These are phyloP conservation scores for Coemansia sp. DNA, from an alignment of 192 early-diverging fungal genomes.

Conservation along the genomic window DNA sequence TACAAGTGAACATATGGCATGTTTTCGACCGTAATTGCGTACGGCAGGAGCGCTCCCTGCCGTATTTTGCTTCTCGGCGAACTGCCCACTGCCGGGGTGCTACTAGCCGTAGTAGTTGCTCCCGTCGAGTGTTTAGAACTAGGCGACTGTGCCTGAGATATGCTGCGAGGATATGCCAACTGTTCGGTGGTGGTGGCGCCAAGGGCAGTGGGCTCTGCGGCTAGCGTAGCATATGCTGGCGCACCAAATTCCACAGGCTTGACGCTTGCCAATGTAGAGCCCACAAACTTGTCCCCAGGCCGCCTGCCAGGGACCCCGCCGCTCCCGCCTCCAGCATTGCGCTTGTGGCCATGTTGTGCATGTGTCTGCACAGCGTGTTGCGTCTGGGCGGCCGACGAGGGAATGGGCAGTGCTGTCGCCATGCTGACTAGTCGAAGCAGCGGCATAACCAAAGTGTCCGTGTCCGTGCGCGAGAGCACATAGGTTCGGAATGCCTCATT, in stretches of 20 bases:
- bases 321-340: neutral
- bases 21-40: slow-evolving; percentile 21
- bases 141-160: neutral
- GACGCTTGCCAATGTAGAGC: neutral
- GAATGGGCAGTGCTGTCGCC: slow-evolving; percentile 33
- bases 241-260: neutral
- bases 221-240: neutral
- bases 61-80: slow-evolving; percentile 17
- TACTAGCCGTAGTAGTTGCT: neutral
- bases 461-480: slow-evolving; percentile 41
- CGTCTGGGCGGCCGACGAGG: slow-evolving; percentile 12
- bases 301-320: neutral
- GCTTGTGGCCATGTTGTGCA: neutral
- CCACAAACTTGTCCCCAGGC: neutral
- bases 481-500: slow-evolving; percentile 46
- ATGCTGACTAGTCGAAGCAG: slow-evolving; percentile 26
- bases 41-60: slow-evolving; percentile 18
- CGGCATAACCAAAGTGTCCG: slow-evolving; percentile 42
- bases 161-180: neutral
- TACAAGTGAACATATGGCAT: slow-evolving; percentile 41
- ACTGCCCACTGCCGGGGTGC: neutral
- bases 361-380: neutral
- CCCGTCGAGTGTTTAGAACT: neutral
- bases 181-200: neutral
- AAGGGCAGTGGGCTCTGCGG: neutral